Conservation (phyloP, 441 rosid genomes). For the Cnidoscolus chayamansa region DNA sequence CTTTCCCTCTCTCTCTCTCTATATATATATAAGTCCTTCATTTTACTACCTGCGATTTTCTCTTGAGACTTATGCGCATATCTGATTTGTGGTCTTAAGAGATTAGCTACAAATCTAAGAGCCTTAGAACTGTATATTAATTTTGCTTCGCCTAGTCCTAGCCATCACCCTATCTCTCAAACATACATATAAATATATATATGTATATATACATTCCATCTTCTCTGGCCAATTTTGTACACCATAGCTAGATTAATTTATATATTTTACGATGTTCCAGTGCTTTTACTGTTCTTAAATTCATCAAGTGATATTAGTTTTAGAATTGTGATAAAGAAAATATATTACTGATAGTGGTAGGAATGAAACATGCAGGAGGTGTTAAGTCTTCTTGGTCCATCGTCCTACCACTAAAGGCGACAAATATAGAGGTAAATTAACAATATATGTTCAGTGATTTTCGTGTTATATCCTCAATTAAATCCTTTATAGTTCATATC, state of each 20-base stretch:
- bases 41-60: too few relatives aligned
- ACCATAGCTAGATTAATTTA: background rate
- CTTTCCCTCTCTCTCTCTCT: background rate
- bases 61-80: too few relatives aligned
- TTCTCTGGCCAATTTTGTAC: background rate
- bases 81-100: background rate
- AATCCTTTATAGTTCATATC: background rate
- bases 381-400: conserved; percentile 21
- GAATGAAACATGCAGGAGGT: conserved; percentile 35
- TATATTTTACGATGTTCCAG: background rate
- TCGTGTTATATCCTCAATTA: background rate
- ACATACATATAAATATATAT: too few relatives aligned
- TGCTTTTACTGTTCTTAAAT: background rate
- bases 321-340: too few relatives aligned
- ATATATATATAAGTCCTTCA: background rate
- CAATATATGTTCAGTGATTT: background rate
- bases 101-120: background rate
- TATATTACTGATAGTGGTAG: conserved; percentile 19
- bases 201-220: background rate
- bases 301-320: background rate
- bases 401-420: conserved; percentile 23
- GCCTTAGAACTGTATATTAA: background rate
- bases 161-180: too few relatives aligned
- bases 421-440: conserved; percentile 25
- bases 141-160: background rate